phyloP scores from a whole-genome alignment of 1,284 basidiomycete species.

The Vanrija pseudolonga region DNA sequence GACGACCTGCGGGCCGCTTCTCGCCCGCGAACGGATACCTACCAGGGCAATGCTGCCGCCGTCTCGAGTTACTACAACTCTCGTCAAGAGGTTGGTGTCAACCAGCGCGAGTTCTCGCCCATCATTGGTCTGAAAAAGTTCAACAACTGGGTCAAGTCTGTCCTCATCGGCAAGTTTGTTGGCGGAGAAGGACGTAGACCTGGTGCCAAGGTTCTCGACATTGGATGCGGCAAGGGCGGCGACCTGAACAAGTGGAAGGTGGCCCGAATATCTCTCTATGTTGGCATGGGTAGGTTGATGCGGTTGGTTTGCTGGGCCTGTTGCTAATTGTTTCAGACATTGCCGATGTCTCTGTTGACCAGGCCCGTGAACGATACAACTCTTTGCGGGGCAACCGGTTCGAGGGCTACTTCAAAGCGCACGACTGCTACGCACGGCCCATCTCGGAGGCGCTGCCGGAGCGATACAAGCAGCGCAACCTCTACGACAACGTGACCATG shows the following conservation, averaged over 20 bases:
- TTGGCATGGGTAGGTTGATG: constrained; percentile 68
- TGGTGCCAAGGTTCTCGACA: constrained; percentile 73
- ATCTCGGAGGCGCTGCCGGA: constrained; percentile 67
- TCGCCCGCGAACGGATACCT: constrained; percentile 8
- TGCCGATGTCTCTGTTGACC: constrained; percentile 82
- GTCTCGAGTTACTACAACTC: constrained; percentile 64
- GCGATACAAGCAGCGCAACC: constrained; percentile 52
- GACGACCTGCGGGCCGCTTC: neutral
- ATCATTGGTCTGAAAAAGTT: constrained; percentile 96
- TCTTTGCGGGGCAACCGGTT: constrained; percentile 59
- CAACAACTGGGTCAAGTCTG: constrained; percentile 99
- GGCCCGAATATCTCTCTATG: constrained; percentile 72
- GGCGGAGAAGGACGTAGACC: constrained; percentile 2
- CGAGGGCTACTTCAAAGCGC: constrained; percentile 72
- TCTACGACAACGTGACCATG: constrained; percentile 91
- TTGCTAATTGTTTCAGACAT: constrained; percentile 62
- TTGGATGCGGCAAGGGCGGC: constrained; percentile 98
- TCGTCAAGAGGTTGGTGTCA: constrained; percentile 82
- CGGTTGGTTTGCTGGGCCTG: neutral
- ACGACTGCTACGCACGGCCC: constrained; percentile 80
- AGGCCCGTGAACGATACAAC: constrained; percentile 69
- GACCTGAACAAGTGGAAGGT: constrained; percentile 95
- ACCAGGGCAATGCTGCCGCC: constrained; percentile 29
- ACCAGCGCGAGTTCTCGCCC: constrained; percentile 80
- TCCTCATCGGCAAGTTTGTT: constrained; percentile 77